Evolutionary conservation across 2,329 filamentous ascomycete species (phyloP).

Genomic region (Zasmidium angulare): DNA sequence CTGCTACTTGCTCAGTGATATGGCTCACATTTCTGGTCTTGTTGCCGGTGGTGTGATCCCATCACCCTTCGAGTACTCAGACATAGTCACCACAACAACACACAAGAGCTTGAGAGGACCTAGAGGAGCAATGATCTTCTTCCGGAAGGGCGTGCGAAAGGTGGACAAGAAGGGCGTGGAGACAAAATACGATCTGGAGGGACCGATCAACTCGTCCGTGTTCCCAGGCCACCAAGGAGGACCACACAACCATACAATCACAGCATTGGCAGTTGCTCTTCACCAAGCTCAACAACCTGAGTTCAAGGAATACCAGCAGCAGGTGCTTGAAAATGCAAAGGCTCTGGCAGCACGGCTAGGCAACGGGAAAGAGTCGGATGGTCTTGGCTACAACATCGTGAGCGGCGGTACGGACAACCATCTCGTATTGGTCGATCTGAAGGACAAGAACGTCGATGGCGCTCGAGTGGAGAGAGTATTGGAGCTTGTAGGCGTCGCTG

Average conservation of each 20-base stretch:
- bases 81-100: constrained; percentile 95
- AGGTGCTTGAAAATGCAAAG: constrained; percentile 88
- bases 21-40: constrained; percentile 95
- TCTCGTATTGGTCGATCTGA: constrained; percentile 88
- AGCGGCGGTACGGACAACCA: constrained; percentile 97
- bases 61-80: constrained; percentile 82
- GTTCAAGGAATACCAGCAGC: constrained; percentile 89
- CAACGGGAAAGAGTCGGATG: constrained; percentile 69
- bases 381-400: constrained; percentile 83
- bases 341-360: constrained; percentile 71
- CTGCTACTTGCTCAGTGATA: constrained; percentile 90
- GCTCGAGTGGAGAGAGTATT: constrained; percentile 93
- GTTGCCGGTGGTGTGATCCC: constrained; percentile 90
- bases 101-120: constrained; percentile 97
- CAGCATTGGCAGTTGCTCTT: constrained; percentile 86
- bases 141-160: constrained; percentile 83
- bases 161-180: constrained; percentile 82
- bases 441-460: constrained; percentile 83
- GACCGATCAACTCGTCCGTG: constrained; percentile 91
- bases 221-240: constrained; percentile 98
- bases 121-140: constrained; percentile 97
- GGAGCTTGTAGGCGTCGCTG: constrained; percentile 97
- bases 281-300: constrained; percentile 88
- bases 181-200: constrained; percentile 85
- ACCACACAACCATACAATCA: constrained; percentile 98